Base-by-base conservation (phyloP, 2,329 filamentous ascomycete species). In the Fusarium sp. region DNA sequence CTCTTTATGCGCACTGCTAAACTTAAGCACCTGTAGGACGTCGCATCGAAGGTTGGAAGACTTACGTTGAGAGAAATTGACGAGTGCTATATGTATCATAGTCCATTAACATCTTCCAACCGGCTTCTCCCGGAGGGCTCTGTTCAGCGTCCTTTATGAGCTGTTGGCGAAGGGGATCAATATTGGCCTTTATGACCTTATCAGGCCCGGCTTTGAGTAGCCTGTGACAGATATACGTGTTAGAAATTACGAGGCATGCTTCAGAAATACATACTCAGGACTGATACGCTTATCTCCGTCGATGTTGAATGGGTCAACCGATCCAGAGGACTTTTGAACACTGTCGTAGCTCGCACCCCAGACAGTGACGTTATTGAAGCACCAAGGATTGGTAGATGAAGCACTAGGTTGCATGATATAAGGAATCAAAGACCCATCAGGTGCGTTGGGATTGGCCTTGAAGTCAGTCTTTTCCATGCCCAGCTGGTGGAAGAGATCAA, bases 11-110 rank as follows among this genome's bases (percentile, higher is more conserved):
- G 14, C 30, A 15, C 30, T 34, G 30, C 6, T 4, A 12, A 32
- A 17, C 15, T 10, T 32, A 3, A 32, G 12, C 15, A 32, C 30
- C 24, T 26, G 24, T 4, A 26, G 9, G 9, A 26, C 7, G 9
- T 10, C 8, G 24, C 11, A 26, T 8, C 11, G 24, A 26, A 10
- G 8, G 3, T 26, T 26, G 24, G 8, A 26, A 10, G 8, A 65
- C 69, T 68, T n/a, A 70, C 69, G 59, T 63, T 4, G 46, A 21
- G 23, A 72, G 62, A 32, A 67, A 72, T 12, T 72, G 69, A 0
- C 70, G 67, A 17, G 53, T 51, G 20, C 70, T 72, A 9, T 63
- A 23, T 19, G 57, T 49, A 4, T 72, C 70, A 2, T 56, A 56
- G 6, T 30, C 28, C 69, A 69, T 72, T 0, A 72, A 17, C 6